phyloP scores from a whole-genome alignment of 257 asterid species.

The Nemophila menziesii region DNA sequence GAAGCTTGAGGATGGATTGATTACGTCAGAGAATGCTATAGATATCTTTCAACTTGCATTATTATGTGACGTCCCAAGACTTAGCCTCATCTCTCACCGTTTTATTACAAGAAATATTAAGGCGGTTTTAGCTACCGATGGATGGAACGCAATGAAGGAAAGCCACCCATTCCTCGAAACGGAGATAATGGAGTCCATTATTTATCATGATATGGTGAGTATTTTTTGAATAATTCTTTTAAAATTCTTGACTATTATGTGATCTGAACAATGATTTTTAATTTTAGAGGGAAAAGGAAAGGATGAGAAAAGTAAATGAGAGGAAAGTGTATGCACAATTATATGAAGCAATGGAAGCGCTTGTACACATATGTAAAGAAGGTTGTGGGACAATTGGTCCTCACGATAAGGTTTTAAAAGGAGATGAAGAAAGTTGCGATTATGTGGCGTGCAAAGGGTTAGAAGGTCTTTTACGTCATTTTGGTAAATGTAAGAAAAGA shows the following conservation, averaged over 20 bases:
- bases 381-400: conserved; percentile 88
- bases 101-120: conserved; percentile 48
- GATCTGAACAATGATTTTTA: not conserved
- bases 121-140: conserved; percentile 55
- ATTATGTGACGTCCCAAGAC: conserved; percentile 72
- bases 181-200: conserved; percentile 33
- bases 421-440: conserved; percentile 41
- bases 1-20: conserved; percentile 47
- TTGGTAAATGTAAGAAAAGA: conserved; percentile 61
- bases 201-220: conserved; percentile 45
- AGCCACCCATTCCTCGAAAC: conserved; percentile 77
- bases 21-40: conserved; percentile 43
- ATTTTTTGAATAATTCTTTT: not conserved
- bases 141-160: conserved; percentile 71
- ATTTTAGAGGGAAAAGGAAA: conserved; percentile 38
- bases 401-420: conserved; percentile 34
- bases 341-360: conserved; percentile 87
- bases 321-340: conserved; percentile 45
- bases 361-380: conserved; percentile 74
- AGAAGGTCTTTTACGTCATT: conserved; percentile 61
- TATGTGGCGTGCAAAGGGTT: conserved; percentile 65
- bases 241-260: not conserved
- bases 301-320: conserved; percentile 41
- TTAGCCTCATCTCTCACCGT: conserved; percentile 64
- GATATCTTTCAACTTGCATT: conserved; percentile 79